Evolutionary conservation across 495 filamentous ascomycete genomes (phyloP).

Genomic region (Clohesyomyces aquaticus): DNA sequence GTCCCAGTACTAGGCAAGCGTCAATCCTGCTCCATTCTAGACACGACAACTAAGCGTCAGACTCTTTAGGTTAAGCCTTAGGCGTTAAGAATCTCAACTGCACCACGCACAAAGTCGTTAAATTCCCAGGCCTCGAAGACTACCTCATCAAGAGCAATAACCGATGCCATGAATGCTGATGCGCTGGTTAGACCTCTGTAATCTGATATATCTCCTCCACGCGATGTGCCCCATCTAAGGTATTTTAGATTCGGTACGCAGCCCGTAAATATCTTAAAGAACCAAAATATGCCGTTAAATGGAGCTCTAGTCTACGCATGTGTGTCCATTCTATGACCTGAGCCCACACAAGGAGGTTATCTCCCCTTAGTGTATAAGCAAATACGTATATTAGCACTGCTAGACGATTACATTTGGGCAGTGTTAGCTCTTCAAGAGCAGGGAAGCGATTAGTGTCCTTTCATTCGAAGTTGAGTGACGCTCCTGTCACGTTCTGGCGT

Average conservation of each 20-base stretch:
- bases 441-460: constrained; percentile 8
- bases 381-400: neutral
- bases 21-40: neutral
- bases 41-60: constrained; percentile 1
- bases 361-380: neutral
- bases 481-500: neutral
- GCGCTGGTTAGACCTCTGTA: constrained; percentile 2
- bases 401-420: neutral
- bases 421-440: constrained; percentile 1
- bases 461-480: neutral
- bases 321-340: constrained; percentile 5
- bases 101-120: neutral
- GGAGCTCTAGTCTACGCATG: constrained; percentile 4
- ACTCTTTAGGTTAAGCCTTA: constrained; percentile 2
- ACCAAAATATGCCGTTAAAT: neutral
- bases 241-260: constrained; percentile 5
- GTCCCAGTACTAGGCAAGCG: constrained; percentile 1
- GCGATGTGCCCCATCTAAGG: constrained; percentile 2
- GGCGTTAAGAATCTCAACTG: constrained; percentile 3
- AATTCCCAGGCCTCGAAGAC: constrained; percentile 6
- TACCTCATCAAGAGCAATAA: constrained; percentile 4
- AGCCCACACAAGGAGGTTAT: constrained; percentile 4
- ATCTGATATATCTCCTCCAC: neutral
- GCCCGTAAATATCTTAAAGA: constrained; percentile 4
- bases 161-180: constrained; percentile 3